Conservation (phyloP, 2,329 filamentous ascomycete genomes). For the Neobulgaria alba region DNA sequence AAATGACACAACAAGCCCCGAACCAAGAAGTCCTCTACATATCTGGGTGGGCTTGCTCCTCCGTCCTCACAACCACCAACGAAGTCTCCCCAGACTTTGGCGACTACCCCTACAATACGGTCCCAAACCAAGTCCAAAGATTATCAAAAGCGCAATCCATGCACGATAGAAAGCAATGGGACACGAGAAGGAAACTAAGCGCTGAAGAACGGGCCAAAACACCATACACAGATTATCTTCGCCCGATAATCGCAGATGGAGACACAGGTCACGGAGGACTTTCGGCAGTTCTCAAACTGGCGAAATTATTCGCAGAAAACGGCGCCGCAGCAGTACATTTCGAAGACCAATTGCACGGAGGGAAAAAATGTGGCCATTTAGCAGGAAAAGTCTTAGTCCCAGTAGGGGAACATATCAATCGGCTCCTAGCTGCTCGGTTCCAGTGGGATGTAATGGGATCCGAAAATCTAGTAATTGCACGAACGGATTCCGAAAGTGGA, state of each 20-base stretch:
- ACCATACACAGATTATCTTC: slow-evolving; percentile 84
- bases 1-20: slow-evolving; percentile 97
- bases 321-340: slow-evolving; percentile 95
- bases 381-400: slow-evolving; percentile 95
- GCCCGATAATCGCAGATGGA: slow-evolving; percentile 92
- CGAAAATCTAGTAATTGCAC: slow-evolving; percentile 89
- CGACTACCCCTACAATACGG: slow-evolving; percentile 98
- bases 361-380: slow-evolving; percentile 96
- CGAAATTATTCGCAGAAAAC: slow-evolving; percentile 95
- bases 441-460: slow-evolving; percentile 98
- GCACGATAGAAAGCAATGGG: slow-evolving; percentile 95
- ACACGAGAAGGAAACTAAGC: slow-evolving; percentile 69
- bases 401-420: slow-evolving; percentile 91
- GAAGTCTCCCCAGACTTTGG: slow-evolving; percentile 97
- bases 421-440: slow-evolving; percentile 82
- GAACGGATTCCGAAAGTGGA: slow-evolving; percentile 92
- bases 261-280: slow-evolving; percentile 93
- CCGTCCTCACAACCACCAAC: slow-evolving; percentile 85
- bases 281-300: slow-evolving; percentile 87
- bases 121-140: slow-evolving; percentile 94
- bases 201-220: slow-evolving; percentile 63
- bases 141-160: slow-evolving; percentile 94
- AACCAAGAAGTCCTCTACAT: slow-evolving; percentile 96
- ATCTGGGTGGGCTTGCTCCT: slow-evolving; percentile 96
- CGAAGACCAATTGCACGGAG: slow-evolving; percentile 94